Evolutionary conservation across 176 grass and related monocot genomes (phyloP).

Genomic region (Oryza coarctata): DNA sequence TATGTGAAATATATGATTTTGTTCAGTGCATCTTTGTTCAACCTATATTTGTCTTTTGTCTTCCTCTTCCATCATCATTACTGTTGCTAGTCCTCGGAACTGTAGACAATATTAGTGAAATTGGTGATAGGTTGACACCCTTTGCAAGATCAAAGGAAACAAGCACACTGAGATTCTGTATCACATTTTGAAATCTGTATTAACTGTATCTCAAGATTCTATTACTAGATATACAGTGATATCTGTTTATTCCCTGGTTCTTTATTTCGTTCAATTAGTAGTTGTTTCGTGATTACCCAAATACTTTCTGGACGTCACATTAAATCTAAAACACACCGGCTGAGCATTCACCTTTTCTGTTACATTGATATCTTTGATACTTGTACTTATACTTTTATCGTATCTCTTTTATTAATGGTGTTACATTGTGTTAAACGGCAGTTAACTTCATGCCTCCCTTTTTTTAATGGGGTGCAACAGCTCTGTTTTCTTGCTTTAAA

Average conservation of each 20-base stretch:
- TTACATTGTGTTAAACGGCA: background rate
- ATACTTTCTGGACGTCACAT: background rate
- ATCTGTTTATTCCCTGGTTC: background rate
- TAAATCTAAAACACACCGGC: constrained; percentile 9
- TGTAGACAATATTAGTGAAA: background rate
- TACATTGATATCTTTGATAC: background rate
- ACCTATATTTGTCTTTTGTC: background rate
- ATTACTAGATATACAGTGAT: background rate
- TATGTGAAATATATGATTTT: background rate
- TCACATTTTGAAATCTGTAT: background rate
- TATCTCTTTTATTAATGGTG: background rate
- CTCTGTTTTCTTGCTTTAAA: background rate
- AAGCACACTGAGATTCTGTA: background rate
- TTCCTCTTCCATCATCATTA: background rate
- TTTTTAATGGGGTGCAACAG: background rate
- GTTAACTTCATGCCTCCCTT: background rate
- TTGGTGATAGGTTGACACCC: background rate
- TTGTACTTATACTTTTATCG: background rate
- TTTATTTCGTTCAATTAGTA: background rate
- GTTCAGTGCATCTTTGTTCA: constrained; percentile 12
- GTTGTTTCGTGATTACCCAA: background rate
- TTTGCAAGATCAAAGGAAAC: background rate
- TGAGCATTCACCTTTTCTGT: background rate
- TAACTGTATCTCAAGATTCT: background rate
- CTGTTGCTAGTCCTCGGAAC: background rate